A percentile compares a stretch with the other conserved stretches of the same genome.
These are phyloP conservation scores for Neonectria sp. DNA, from an alignment of 2,329 filamentous ascomycete genomes.

Conservation along the genomic window DNA sequence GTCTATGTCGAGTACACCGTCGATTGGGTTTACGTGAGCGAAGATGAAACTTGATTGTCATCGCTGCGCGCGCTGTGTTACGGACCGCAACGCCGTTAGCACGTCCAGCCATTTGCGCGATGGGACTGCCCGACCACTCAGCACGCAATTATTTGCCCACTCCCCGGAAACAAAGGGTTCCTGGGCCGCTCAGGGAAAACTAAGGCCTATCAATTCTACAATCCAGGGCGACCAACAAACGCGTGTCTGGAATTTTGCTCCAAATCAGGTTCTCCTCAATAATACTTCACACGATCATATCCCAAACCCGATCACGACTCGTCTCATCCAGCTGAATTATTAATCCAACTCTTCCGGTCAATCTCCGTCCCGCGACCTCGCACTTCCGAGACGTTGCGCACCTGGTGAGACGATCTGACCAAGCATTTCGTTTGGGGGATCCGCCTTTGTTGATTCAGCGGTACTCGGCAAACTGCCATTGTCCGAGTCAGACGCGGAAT, in stretches of 20 bases:
- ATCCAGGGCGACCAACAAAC: too few species aligned
- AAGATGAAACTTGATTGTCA: too few species aligned
- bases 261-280: too few species aligned
- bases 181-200: not conserved
- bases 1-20: too few species aligned
- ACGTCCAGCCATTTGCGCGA: not conserved
- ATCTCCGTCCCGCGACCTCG: not conserved
- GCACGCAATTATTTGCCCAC: not conserved
- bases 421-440: not conserved
- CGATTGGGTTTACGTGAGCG: too few species aligned
- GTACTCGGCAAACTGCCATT: not conserved
- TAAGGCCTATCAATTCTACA: not conserved
- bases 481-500: not conserved
- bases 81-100: conserved; percentile 2
- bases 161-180: not conserved
- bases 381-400: not conserved
- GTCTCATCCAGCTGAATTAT: not conserved
- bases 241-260: too few species aligned
- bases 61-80: not conserved
- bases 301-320: too few species aligned
- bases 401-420: not conserved
- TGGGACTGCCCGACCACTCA: not conserved
- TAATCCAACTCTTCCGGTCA: not conserved
- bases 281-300: too few species aligned
- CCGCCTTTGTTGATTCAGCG: not conserved